Evolutionary conservation across 768 basidiomycete species (phyloP).

Genomic region (Exidia glandulosa): DNA sequence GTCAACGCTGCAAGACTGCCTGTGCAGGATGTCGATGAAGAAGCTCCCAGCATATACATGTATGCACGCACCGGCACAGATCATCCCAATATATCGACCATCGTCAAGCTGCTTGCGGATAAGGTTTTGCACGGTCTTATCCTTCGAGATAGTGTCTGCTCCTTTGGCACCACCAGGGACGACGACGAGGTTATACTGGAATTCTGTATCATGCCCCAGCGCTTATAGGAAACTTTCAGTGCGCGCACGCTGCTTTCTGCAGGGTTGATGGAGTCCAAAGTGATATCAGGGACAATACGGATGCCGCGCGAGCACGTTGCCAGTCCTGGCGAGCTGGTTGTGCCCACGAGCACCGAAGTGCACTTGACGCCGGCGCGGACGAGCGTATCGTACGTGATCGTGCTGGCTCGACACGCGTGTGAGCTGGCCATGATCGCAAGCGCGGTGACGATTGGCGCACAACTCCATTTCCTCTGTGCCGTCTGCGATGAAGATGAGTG

Average conservation of each 20-base stretch:
- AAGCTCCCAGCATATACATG: neutral
- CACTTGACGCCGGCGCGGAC: slow-evolving; percentile 61
- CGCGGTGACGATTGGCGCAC: slow-evolving; percentile 31
- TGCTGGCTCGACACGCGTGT: slow-evolving; percentile 30
- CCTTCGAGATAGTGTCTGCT: slow-evolving; percentile 58
- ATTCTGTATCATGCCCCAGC: neutral
- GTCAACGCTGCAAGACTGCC: slow-evolving; percentile 62
- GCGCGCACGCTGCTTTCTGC: neutral
- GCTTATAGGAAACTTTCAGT: neutral
- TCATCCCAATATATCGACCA: slow-evolving; percentile 65
- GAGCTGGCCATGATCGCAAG: neutral
- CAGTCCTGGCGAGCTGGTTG: slow-evolving; percentile 15
- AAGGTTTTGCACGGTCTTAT: slow-evolving; percentile 47
- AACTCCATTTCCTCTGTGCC: slow-evolving; percentile 90
- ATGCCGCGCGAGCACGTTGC: slow-evolving; percentile 64
- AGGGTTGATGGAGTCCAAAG: neutral
- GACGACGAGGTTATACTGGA: slow-evolving; percentile 57
- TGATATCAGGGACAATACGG: slow-evolving; percentile 53
- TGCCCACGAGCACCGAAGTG: slow-evolving; percentile 50
- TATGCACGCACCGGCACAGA: slow-evolving; percentile 56
- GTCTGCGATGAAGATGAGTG: slow-evolving; percentile 63
- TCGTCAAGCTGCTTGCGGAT: slow-evolving; percentile 43
- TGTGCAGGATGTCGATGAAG: slow-evolving; percentile 14
- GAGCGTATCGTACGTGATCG: slow-evolving; percentile 72
- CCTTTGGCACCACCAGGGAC: slow-evolving; percentile 74